Evolutionary conservation across 1,139 yeast genomes (phyloP).

Genomic region (Diutina scorzettiae): DNA sequence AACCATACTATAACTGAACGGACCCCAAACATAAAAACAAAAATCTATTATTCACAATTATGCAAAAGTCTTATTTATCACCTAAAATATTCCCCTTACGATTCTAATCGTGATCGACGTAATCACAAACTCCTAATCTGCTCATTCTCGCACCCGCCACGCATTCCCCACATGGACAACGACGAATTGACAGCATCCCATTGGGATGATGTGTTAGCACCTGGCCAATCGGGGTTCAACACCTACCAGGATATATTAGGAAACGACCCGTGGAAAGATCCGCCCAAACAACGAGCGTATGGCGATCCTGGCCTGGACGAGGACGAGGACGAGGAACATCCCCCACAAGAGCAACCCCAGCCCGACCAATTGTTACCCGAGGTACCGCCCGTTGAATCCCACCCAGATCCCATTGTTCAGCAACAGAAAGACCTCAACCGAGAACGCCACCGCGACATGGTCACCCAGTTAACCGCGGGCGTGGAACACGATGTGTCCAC

Average conservation of each 20-base stretch:
- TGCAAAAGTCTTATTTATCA: too few relatives aligned
- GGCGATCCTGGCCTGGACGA: constrained; percentile 14
- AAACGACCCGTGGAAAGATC: constrained; percentile 17
- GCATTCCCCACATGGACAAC: constrained; percentile 15
- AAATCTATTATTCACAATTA: too few relatives aligned
- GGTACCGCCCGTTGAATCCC: constrained; percentile 5
- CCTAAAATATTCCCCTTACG: too few relatives aligned
- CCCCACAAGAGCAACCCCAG: constrained; percentile 8
- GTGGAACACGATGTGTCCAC: not conserved
- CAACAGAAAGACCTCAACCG: not conserved
- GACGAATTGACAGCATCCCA: constrained; percentile 20
- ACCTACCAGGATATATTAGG: constrained; percentile 11
- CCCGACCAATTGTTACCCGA: constrained; percentile 10
- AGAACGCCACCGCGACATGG: not conserved
- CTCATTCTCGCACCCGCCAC: too few relatives aligned
- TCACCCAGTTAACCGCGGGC: not conserved
- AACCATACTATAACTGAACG: too few relatives aligned
- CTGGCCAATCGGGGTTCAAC: constrained; percentile 9
- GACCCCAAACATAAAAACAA: too few relatives aligned
- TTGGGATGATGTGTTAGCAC: constrained; percentile 17
- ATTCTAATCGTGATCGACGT: too few relatives aligned
- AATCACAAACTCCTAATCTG: too few relatives aligned
- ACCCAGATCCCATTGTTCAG: not conserved
- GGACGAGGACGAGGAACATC: constrained; percentile 9
- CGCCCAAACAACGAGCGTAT: constrained; percentile 12